phyloP scores from a whole-genome alignment of 192 early-diverging fungal genomes.

The Rhizoclosmatium sp. region DNA sequence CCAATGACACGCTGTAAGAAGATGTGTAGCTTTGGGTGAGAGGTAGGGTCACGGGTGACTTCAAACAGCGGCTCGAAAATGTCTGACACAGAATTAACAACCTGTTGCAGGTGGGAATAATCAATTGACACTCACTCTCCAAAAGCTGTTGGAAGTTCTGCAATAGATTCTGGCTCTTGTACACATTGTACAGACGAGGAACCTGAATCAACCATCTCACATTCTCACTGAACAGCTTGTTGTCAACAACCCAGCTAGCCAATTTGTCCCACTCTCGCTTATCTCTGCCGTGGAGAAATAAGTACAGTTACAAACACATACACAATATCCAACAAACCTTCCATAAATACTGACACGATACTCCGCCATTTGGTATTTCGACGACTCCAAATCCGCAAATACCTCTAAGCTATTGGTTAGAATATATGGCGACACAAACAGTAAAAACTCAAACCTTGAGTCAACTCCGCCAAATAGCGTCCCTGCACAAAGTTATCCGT shows the following conservation, averaged over 20 bases:
- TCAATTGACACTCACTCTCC: slow-evolving; percentile 56
- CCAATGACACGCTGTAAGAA: slow-evolving; percentile 95
- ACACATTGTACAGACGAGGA: slow-evolving; percentile 90
- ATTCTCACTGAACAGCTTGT: slow-evolving; percentile 89
- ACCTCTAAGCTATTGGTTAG: slow-evolving; percentile 69
- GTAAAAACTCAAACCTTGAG: slow-evolving; percentile 67
- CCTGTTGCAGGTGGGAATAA: neutral
- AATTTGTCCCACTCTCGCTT: slow-evolving; percentile 92
- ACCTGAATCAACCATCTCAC: slow-evolving; percentile 96
- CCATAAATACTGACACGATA: slow-evolving; percentile 96
- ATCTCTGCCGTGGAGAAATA: slow-evolving; percentile 42
- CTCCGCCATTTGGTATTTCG: slow-evolving; percentile 95
- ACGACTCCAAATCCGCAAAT: slow-evolving; percentile 85
- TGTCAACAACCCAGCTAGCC: slow-evolving; percentile 89
- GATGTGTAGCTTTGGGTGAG: slow-evolving; percentile 89
- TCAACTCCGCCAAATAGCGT: slow-evolving; percentile 89
- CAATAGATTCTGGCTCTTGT: slow-evolving; percentile 70
- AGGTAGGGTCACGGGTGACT: slow-evolving; percentile 83
- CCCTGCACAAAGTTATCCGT: slow-evolving; percentile 91
- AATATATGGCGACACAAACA: neutral
- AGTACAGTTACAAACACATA: neutral
- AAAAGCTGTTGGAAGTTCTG: slow-evolving; percentile 81
- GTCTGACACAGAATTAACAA: slow-evolving; percentile 50
- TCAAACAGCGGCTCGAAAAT: slow-evolving; percentile 92
- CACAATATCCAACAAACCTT: slow-evolving; percentile 43